Conservation (phyloP, 768 basidiomycete genomes). For the Cystofilobasidium macerans region DNA sequence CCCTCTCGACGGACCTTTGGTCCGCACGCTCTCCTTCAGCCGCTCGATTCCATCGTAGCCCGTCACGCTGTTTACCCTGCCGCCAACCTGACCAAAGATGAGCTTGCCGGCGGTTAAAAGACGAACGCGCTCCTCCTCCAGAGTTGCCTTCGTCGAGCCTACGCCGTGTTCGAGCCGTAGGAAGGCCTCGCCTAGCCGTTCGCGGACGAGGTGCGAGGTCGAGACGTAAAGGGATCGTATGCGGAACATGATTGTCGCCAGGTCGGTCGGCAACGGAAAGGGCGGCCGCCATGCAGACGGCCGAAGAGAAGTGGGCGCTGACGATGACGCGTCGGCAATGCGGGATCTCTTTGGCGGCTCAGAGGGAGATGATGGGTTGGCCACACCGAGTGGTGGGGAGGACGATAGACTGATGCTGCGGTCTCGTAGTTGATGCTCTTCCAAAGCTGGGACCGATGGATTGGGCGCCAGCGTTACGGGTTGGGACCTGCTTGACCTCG, state of each 20-base stretch:
- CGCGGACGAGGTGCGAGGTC: neutral
- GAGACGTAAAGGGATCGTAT: neutral
- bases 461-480: no score
- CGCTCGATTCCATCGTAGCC: conserved; percentile 85
- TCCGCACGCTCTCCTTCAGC: conserved; percentile 62
- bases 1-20: conserved; percentile 66
- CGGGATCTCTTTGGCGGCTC: neutral
- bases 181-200: neutral
- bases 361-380: no score
- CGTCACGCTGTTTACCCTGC: conserved; percentile 70
- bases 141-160: no score
- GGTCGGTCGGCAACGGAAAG: neutral
- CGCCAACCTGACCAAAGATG: conserved; percentile 45
- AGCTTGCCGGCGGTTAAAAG: neutral
- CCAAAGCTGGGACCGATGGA: no score
- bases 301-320: neutral
- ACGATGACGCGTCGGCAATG: neutral
- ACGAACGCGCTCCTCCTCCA: neutral
- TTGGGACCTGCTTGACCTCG: no score
- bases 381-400: no score
- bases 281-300: neutral
- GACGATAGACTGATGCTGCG: no score
- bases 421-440: no score
- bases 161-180: neutral
- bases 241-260: neutral